Percentiles rank a stretch among this genome's conserved stretches.
These are phyloP conservation scores for Hemileccinum rubropunctum DNA, from an alignment of 768 basidiomycete species.

Conservation along the genomic window DNA sequence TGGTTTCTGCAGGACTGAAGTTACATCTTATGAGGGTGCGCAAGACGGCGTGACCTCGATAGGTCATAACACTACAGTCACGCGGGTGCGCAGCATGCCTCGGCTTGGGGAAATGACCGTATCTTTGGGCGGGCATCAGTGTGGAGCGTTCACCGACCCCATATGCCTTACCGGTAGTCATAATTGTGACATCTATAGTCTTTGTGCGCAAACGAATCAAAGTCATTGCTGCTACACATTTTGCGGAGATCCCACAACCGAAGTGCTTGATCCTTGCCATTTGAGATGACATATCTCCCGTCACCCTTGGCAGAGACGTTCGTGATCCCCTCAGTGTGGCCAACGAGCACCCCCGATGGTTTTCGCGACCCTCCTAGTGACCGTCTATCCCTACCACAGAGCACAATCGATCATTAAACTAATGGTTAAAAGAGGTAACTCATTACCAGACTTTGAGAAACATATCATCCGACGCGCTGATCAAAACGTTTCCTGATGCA, in stretches of 20 bases:
- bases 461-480: slow-evolving; percentile 93
- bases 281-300: slow-evolving; percentile 91
- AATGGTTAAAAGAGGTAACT: neutral
- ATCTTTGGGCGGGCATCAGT: slow-evolving; percentile 38
- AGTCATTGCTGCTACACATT: slow-evolving; percentile 77
- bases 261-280: slow-evolving; percentile 92
- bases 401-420: neutral
- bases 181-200: slow-evolving; percentile 59
- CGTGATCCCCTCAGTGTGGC: slow-evolving; percentile 95
- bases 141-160: neutral
- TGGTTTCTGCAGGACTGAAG: slow-evolving; percentile 92
- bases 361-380: slow-evolving; percentile 51
- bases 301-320: slow-evolving; percentile 96
- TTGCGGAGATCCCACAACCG: slow-evolving; percentile 93
- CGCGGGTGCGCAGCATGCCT: slow-evolving; percentile 66
- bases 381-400: slow-evolving; percentile 45
- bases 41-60: slow-evolving; percentile 86
- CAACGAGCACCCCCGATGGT: slow-evolving; percentile 90
- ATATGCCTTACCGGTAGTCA: slow-evolving; percentile 73
- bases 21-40: slow-evolving; percentile 94
- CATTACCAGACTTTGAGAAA: slow-evolving; percentile 94
- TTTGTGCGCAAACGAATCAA: slow-evolving; percentile 48
- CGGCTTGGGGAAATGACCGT: slow-evolving; percentile 64
- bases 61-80: slow-evolving; percentile 96
- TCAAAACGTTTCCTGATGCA: slow-evolving; percentile 87